Conservation (phyloP, 352 stramenopile genomes). For the Globisporangium carolinianum region DNA sequence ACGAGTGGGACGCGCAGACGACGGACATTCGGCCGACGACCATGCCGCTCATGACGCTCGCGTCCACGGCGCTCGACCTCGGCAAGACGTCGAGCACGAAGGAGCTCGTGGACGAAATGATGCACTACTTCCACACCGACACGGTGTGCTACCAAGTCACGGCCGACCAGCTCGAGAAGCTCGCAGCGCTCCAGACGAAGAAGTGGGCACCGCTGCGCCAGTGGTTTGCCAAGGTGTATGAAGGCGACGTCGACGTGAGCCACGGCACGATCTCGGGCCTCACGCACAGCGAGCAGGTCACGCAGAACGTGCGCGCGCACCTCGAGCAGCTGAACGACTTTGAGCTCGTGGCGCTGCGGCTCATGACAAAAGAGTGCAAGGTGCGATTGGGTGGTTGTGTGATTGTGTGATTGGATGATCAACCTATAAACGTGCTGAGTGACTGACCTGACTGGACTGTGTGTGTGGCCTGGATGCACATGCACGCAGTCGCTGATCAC, state of each 20-base stretch:
- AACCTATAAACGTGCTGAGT: background rate
- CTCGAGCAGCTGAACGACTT: slow-evolving; percentile 69
- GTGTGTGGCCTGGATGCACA: slow-evolving; percentile 1
- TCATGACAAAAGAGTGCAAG: slow-evolving; percentile 85
- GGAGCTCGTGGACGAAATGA: slow-evolving; percentile 71
- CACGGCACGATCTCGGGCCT: slow-evolving; percentile 69
- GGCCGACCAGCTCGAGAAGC: slow-evolving; percentile 74
- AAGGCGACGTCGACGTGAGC: slow-evolving; percentile 75
- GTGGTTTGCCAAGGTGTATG: slow-evolving; percentile 72
- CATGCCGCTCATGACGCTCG: slow-evolving; percentile 87
- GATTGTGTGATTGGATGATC: background rate
- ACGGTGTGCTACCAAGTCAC: slow-evolving; percentile 87
- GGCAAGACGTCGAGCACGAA: slow-evolving; percentile 38
- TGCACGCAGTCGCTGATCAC: slow-evolving; percentile 66
- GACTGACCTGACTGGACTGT: background rate
- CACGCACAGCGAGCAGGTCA: slow-evolving; percentile 48
- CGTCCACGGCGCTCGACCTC: slow-evolving; percentile 73
- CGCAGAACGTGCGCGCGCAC: slow-evolving; percentile 52
- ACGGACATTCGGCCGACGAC: slow-evolving; percentile 67
- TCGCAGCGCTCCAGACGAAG: slow-evolving; percentile 74
- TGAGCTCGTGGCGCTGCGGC: slow-evolving; percentile 67
- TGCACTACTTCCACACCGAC: slow-evolving; percentile 85
- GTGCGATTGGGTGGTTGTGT: slow-evolving; percentile 12
- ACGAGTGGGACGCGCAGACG: slow-evolving; percentile 81
- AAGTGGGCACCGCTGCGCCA: slow-evolving; percentile 81